phyloP scores from a whole-genome alignment of 345 rosid species.

The Arabidopsis suecica region DNA sequence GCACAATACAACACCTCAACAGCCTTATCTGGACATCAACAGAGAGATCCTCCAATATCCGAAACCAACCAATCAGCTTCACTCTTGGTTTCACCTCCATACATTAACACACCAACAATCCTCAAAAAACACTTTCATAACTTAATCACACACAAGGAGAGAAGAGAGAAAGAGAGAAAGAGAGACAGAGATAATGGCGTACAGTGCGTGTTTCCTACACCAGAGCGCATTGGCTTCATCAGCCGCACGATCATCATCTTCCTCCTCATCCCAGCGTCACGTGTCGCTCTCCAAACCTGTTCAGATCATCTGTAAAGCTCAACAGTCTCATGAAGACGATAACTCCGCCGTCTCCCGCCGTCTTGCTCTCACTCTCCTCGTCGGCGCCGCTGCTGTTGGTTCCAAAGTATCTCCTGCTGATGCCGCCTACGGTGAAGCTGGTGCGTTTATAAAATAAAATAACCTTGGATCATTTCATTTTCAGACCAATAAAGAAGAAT shows the following conservation, averaged over 20 bases:
- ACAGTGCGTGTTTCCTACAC: constrained; percentile 87
- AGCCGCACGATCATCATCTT: constrained; percentile 48
- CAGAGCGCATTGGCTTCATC: constrained; percentile 68
- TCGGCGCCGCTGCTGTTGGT: constrained; percentile 86
- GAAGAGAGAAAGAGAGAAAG: not conserved
- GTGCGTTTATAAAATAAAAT: constrained; percentile 35
- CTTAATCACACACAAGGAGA: not conserved
- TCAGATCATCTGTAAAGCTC: constrained; percentile 71
- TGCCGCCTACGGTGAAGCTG: constrained; percentile 98
- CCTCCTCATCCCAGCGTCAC: constrained; percentile 57
- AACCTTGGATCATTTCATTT: constrained; percentile 21
- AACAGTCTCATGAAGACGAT: constrained; percentile 64
- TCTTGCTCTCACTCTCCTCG: constrained; percentile 81
- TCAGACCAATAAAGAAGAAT: constrained; percentile 6
- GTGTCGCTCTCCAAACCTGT: constrained; percentile 53
- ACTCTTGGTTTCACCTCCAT: constrained; percentile 38
- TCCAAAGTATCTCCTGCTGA: constrained; percentile 97
- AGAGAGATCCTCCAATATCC: constrained; percentile 64
- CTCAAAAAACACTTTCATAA: constrained; percentile 8
- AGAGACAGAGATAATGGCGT: constrained; percentile 60
- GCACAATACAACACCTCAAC: constrained; percentile 49
- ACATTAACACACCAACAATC: constrained; percentile 29
- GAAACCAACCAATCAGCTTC: constrained; percentile 56
- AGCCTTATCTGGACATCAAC: constrained; percentile 71
- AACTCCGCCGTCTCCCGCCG: constrained; percentile 66